phyloP scores from a whole-genome alignment of 345 rosid species.

The Trapa incisa region DNA sequence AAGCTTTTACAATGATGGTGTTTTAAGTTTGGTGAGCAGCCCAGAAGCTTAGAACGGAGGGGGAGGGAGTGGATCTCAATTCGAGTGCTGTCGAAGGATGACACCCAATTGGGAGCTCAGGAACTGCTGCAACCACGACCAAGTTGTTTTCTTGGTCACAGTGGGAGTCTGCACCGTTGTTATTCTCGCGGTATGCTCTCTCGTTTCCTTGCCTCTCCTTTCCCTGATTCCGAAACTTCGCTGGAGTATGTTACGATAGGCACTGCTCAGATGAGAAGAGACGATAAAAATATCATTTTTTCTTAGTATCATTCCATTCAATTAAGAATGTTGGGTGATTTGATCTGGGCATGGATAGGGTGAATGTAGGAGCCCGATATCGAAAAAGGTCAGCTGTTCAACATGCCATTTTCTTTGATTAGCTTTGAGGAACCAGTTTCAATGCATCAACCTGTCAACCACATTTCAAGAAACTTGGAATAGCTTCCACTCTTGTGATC shows the following conservation, averaged over 20 bases:
- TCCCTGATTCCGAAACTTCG: not conserved
- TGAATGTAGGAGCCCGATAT: not conserved
- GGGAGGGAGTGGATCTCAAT: not conserved
- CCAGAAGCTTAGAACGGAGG: not conserved
- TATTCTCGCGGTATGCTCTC: constrained; percentile 34
- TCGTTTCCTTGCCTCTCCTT: not conserved
- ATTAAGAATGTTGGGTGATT: not conserved
- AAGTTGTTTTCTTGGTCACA: constrained; percentile 39
- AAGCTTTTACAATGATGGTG: not conserved
- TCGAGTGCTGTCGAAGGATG: constrained; percentile 4
- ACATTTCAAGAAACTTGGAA: not conserved
- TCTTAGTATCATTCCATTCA: not conserved
- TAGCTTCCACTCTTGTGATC: not conserved
- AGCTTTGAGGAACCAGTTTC: not conserved
- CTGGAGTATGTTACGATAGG: no score
- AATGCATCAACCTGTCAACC: not conserved
- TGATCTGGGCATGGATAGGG: not conserved
- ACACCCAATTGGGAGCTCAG: constrained; percentile 48
- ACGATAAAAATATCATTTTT: not conserved
- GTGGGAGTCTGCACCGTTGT: constrained; percentile 46
- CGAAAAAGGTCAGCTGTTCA: not conserved
- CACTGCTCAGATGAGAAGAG: not conserved
- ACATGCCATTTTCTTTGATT: not conserved
- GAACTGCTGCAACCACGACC: constrained; percentile 49
- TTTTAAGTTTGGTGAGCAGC: not conserved